Percentiles rank a stretch among this genome's conserved stretches.
Evolutionary conservation across 805 yeast genomes (phyloP).

Genomic region (Suhomyces emberorum): DNA sequence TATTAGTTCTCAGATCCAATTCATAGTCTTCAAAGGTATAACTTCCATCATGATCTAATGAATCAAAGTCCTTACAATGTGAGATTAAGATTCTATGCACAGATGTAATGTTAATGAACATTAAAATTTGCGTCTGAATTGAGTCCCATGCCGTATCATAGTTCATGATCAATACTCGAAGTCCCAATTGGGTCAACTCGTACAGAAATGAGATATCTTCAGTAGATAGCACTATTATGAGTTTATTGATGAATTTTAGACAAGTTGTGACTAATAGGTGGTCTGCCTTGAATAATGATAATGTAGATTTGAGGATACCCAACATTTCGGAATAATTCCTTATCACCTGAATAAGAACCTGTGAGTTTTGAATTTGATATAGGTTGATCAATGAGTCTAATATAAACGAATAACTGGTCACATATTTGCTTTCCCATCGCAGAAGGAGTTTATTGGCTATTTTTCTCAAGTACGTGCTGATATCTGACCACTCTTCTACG

Average conservation of each 20-base stretch:
- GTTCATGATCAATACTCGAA: conserved; percentile 32
- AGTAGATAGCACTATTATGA: conserved; percentile 41
- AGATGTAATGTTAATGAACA: conserved; percentile 44
- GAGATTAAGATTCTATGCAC: conserved; percentile 27
- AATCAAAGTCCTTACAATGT: no score
- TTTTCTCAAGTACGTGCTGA: conserved; percentile 21
- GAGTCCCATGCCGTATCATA: conserved; percentile 40
- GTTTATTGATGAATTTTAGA: conserved; percentile 45
- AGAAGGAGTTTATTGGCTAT: conserved; percentile 13
- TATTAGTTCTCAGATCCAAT: no score
- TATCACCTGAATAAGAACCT: background rate
- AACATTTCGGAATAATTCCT: no score
- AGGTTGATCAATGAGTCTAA: background rate
- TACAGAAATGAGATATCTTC: conserved; percentile 36
- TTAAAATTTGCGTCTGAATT: conserved; percentile 40
- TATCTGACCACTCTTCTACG: conserved; percentile 23
- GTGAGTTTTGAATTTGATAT: background rate
- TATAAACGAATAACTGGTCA: background rate
- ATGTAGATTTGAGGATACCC: background rate
- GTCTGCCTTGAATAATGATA: background rate
- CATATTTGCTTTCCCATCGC: background rate
- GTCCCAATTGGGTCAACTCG: conserved; percentile 36
- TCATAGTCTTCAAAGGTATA: no score
- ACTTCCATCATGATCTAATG: no score
- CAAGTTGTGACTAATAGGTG: background rate